These are phyloP conservation scores for Aspergillus fijiensis DNA, from an alignment of 2,329 filamentous ascomycete genomes.

Conservation along the genomic window DNA sequence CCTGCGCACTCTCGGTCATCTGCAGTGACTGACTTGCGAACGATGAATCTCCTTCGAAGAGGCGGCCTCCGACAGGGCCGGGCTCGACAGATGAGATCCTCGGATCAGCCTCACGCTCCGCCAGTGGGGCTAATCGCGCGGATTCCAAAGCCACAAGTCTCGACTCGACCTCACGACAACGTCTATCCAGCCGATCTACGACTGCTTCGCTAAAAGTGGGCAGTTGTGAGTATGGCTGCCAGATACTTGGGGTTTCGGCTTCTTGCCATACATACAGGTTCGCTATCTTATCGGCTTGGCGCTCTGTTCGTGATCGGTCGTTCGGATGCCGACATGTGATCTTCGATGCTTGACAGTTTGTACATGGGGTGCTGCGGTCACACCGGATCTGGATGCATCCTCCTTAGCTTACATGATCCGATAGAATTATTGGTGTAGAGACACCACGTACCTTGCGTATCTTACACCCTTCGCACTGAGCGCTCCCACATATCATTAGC, in stretches of 20 bases:
- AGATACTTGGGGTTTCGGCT: not conserved
- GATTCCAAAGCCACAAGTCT: not conserved
- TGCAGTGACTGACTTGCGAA: constrained; percentile 6
- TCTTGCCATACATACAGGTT: not conserved
- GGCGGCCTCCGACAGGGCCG: not conserved
- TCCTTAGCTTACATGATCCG: not conserved
- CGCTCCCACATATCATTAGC: not conserved
- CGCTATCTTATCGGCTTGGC: constrained; percentile 3
- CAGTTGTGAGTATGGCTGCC: not conserved
- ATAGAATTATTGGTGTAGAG: not conserved
- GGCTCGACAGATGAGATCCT: not conserved
- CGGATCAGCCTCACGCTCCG: not conserved
- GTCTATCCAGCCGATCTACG: constrained; percentile 1
- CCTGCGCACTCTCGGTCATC: constrained; percentile 1
- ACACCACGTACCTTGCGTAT: constrained; percentile 5
- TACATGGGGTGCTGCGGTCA: constrained; percentile 5
- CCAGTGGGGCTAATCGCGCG: not conserved
- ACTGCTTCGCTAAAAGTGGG: not conserved
- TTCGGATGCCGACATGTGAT: constrained; percentile 6
- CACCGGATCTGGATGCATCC: not conserved
- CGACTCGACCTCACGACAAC: not conserved
- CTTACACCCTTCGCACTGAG: constrained; percentile 7
- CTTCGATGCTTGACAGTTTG: constrained; percentile 3
- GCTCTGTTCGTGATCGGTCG: not conserved
- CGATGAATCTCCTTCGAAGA: constrained; percentile 1